Evolutionary conservation across 2,329 filamentous ascomycete genomes (phyloP).

Genomic region (Talaromyces sp.): DNA sequence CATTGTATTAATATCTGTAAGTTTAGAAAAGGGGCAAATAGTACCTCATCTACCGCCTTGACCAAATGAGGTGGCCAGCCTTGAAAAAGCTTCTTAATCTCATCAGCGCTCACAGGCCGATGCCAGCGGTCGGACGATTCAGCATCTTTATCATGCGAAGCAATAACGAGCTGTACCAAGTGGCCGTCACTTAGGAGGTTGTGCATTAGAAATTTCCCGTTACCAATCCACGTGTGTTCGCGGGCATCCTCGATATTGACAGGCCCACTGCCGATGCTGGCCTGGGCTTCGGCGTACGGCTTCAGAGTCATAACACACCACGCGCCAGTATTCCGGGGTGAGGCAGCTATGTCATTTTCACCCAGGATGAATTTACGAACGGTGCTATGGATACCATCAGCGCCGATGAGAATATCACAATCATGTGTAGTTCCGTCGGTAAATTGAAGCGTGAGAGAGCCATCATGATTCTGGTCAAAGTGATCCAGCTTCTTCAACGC

Average conservation of each 20-base stretch:
- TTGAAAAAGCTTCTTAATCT: constrained; percentile 5
- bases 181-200: background rate
- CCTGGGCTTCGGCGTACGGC: constrained; percentile 2
- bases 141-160: background rate
- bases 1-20: background rate
- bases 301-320: constrained; percentile 3
- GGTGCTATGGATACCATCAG: background rate
- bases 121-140: constrained; percentile 4
- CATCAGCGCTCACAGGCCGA: background rate
- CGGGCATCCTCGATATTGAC: constrained; percentile 6
- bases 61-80: background rate
- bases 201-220: background rate
- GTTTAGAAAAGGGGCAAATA: background rate
- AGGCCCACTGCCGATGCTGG: background rate
- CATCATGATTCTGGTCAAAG: constrained; percentile 12
- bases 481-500: constrained; percentile 23
- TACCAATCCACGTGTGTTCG: background rate
- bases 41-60: background rate
- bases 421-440: background rate
- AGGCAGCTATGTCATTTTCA: background rate
- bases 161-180: background rate
- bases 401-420: background rate
- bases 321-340: constrained; percentile 1
- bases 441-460: constrained; percentile 16
- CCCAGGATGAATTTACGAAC: background rate